Evolutionary conservation across 1,284 basidiomycete genomes (phyloP).

Genomic region (Ceratorhiza oryzae-sativae): DNA sequence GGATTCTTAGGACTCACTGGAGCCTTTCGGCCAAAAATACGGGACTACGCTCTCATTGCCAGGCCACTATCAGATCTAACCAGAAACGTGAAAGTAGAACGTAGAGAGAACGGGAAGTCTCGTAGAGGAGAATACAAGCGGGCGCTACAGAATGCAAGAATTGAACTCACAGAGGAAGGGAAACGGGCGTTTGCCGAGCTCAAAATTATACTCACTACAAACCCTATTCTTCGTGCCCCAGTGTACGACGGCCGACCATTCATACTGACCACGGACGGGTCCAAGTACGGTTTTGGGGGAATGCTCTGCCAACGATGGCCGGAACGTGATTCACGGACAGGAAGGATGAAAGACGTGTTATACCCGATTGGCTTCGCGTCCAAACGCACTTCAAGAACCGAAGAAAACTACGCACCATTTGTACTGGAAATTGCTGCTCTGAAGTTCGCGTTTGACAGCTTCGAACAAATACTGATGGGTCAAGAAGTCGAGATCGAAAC

Average conservation of each 20-base stretch:
- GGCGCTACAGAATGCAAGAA: constrained; percentile 22
- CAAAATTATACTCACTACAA: constrained; percentile 48
- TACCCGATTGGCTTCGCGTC: constrained; percentile 42
- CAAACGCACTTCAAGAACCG: constrained; percentile 41
- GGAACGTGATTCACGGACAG: neutral
- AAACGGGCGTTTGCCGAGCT: constrained; percentile 48
- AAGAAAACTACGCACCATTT: constrained; percentile 43
- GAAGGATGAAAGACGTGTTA: neutral
- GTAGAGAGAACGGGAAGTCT: neutral
- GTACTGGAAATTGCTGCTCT: constrained; percentile 38
- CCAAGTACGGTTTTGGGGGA: constrained; percentile 50
- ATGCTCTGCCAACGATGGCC: constrained; percentile 47
- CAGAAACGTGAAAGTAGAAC: neutral
- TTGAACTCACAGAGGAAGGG: constrained; percentile 44
- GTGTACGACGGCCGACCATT: constrained; percentile 50
- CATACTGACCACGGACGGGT: constrained; percentile 52
- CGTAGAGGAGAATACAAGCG: constrained; percentile 22
- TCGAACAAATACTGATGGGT: constrained; percentile 38
- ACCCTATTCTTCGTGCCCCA: constrained; percentile 49
- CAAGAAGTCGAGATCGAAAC: constrained; percentile 43
- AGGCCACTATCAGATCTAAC: constrained; percentile 49
- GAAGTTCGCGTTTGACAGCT: constrained; percentile 42
- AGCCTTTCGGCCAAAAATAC: constrained; percentile 33
- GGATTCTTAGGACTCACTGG: constrained; percentile 37
- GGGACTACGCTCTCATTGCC: constrained; percentile 38